These are phyloP conservation scores for Ogataea zsoltii DNA, from an alignment of 805 yeast species.

Conservation along the genomic window DNA sequence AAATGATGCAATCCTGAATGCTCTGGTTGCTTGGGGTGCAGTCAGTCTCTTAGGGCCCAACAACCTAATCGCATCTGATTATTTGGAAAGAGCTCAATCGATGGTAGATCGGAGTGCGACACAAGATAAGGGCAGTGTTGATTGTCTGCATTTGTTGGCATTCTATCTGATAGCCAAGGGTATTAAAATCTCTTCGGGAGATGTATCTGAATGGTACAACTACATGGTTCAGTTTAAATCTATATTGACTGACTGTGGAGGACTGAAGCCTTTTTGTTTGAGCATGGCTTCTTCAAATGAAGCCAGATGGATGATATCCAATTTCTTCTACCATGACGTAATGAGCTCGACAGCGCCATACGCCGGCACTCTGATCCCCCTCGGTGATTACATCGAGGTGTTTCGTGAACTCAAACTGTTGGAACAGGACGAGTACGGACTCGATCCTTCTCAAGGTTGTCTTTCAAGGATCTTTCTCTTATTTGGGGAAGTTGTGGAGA, in stretches of 20 bases:
- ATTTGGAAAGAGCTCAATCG: background rate
- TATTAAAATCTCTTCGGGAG: background rate
- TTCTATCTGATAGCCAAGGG: background rate
- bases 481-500: background rate
- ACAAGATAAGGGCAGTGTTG: conserved; percentile 1
- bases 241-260: conserved; percentile 18
- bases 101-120: background rate
- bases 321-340: conserved; percentile 40
- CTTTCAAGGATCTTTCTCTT: background rate
- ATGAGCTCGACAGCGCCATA: background rate
- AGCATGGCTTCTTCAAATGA: conserved; percentile 30
- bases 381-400: background rate
- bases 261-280: conserved; percentile 18
- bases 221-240: conserved; percentile 23
- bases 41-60: conserved; percentile 16
- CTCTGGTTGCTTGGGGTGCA: conserved; percentile 56
- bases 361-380: background rate
- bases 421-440: background rate
- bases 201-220: conserved; percentile 1
- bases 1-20: conserved; percentile 46
- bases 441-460: background rate
- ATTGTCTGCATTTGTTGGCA: background rate
- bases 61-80: background rate
- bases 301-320: conserved; percentile 35
- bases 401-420: background rate